phyloP scores from a whole-genome alignment of 192 early-diverging fungal species.

The Oehlia diaphana region DNA sequence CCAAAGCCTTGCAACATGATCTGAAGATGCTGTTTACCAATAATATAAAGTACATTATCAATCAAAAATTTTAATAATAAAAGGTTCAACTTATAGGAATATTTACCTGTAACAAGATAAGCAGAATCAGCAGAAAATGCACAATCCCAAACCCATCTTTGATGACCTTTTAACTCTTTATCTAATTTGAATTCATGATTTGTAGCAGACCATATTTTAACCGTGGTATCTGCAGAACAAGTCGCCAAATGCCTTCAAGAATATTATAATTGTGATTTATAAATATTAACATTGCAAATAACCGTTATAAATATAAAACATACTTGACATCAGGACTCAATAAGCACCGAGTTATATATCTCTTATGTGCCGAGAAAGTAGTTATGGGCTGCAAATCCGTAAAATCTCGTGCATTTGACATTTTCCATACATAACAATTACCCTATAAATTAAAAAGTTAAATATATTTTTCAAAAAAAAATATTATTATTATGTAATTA shows the following conservation, averaged over 20 bases:
- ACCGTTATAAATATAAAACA: neutral
- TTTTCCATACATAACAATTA: conserved; percentile 66
- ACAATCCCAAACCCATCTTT: conserved; percentile 92
- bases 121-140: conserved; percentile 91
- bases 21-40: conserved; percentile 64
- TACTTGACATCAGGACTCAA: conserved; percentile 83
- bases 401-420: conserved; percentile 61
- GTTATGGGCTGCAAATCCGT: conserved; percentile 67
- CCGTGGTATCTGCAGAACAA: conserved; percentile 84
- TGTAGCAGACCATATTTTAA: conserved; percentile 78
- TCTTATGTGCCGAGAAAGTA: conserved; percentile 75
- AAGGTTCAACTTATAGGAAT: neutral
- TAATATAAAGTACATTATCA: neutral
- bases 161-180: conserved; percentile 78
- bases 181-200: conserved; percentile 65
- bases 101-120: conserved; percentile 75
- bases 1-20: conserved; percentile 82
- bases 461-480: neutral
- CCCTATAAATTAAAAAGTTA: conserved; percentile 34
- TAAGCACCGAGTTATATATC: conserved; percentile 81
- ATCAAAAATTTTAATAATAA: neutral
- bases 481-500: neutral
- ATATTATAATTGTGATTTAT: neutral
- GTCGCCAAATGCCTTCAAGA: conserved; percentile 68
- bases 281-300: neutral